Conservation (phyloP, 2,329 filamentous ascomycete genomes). For the Aspergillus tanneri region DNA sequence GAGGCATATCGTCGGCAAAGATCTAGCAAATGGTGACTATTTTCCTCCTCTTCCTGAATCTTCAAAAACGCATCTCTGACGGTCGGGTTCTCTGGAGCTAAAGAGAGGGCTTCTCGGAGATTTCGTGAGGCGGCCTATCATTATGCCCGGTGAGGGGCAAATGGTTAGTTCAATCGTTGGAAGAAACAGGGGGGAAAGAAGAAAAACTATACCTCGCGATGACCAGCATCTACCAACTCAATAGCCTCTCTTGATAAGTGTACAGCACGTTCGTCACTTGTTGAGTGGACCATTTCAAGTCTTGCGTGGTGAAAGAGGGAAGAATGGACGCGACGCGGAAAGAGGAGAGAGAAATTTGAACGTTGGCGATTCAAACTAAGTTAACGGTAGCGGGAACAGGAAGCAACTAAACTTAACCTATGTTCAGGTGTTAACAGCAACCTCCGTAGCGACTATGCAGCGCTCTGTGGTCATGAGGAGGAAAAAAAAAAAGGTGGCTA, state of each 20-base stretch:
- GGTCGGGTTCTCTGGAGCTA: conserved; percentile 46
- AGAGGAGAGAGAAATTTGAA: not conserved
- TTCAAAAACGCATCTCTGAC: conserved; percentile 49
- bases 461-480: too few relatives aligned
- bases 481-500: not conserved
- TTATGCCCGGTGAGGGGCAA: conserved; percentile 10
- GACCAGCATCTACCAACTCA: conserved; percentile 46
- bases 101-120: conserved; percentile 49
- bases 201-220: conserved; percentile 41
- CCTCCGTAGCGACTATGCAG: too few relatives aligned
- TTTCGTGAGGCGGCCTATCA: conserved; percentile 48
- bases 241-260: conserved; percentile 49
- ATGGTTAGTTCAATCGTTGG: not conserved
- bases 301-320: conserved; percentile 16
- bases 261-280: conserved; percentile 47
- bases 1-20: conserved; percentile 45
- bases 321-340: conserved; percentile 13
- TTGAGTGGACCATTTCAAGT: conserved; percentile 44
- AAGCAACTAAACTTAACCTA: too few relatives aligned
- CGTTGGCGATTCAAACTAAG: too few relatives aligned
- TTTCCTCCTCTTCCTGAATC: conserved; percentile 44
- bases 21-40: conserved; percentile 45
- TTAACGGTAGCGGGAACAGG: too few relatives aligned
- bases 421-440: too few relatives aligned
- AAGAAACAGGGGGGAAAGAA: not conserved